A percentile compares a stretch with the other conserved stretches of the same genome.
These are phyloP conservation scores for Penicillium sp. DNA, from an alignment of 2,329 filamentous ascomycete genomes.

Conservation along the genomic window DNA sequence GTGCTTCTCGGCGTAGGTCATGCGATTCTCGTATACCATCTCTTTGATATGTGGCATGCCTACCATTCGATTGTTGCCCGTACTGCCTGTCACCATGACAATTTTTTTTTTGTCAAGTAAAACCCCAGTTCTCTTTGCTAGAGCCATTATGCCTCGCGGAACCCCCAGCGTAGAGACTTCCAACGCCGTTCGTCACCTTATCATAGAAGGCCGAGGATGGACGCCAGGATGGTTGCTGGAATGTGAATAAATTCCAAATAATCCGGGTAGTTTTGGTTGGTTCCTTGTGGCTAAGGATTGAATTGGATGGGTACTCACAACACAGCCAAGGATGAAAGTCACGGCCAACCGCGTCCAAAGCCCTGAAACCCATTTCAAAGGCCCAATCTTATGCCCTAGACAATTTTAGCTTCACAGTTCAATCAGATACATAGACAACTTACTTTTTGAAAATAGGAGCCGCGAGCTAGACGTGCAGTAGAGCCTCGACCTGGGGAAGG, in stretches of 20 bases:
- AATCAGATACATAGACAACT: background rate
- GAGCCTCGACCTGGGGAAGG: background rate
- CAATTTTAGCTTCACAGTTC: background rate
- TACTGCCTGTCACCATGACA: slow-evolving; percentile 16
- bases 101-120: slow-evolving; percentile 4
- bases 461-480: background rate
- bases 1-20: slow-evolving; percentile 13
- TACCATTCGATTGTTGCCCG: slow-evolving; percentile 13
- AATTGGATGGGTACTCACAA: background rate
- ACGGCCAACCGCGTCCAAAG: background rate
- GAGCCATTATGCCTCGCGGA: background rate
- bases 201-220: background rate
- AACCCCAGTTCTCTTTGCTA: no score
- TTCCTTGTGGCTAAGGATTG: background rate
- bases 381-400: background rate
- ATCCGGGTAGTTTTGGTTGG: background rate
- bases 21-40: slow-evolving; percentile 14
- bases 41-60: slow-evolving; percentile 15
- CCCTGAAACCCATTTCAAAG: slow-evolving; percentile 3
- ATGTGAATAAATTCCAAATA: background rate
- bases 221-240: slow-evolving; percentile 1
- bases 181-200: background rate
- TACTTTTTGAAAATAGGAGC: background rate
- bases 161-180: background rate
- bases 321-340: background rate